phyloP scores from a whole-genome alignment of 2,329 filamentous ascomycete species.

The Venturia aucupariae region DNA sequence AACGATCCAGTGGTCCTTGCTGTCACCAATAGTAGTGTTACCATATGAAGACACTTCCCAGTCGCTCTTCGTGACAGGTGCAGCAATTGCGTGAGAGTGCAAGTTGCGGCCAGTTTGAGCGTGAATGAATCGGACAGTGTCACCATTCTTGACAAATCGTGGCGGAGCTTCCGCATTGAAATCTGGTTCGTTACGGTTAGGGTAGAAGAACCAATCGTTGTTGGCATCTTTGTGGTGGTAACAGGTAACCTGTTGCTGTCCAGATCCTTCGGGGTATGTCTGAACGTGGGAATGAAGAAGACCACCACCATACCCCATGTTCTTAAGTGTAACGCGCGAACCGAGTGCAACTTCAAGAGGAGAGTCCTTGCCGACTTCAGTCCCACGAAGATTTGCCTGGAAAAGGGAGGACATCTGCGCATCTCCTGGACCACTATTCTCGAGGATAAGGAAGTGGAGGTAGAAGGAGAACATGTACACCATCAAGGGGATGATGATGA shows the following conservation, averaged over 20 bases:
- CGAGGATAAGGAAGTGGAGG: conserved; percentile 85
- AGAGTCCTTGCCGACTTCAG: conserved; percentile 87
- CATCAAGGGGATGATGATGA: conserved; percentile 80
- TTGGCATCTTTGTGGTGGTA: conserved; percentile 99
- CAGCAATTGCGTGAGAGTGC: conserved; percentile 84
- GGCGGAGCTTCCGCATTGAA: conserved; percentile 64
- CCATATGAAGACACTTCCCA: conserved; percentile 94
- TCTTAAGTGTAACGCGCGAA: conserved; percentile 88
- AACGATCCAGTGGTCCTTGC: conserved; percentile 94
- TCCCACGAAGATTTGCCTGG: conserved; percentile 91
- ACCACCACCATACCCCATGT: conserved; percentile 98
- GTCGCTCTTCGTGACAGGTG: conserved; percentile 80
- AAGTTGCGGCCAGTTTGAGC: conserved; percentile 94
- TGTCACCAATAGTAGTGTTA: conserved; percentile 88
- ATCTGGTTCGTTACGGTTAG: conserved; percentile 68
- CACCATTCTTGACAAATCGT: conserved; percentile 66
- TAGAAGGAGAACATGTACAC: conserved; percentile 97
- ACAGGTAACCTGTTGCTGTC: conserved; percentile 94
- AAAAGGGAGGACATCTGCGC: conserved; percentile 99
- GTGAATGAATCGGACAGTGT: conserved; percentile 79
- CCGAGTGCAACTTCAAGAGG: conserved; percentile 86
- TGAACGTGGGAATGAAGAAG: conserved; percentile 94
- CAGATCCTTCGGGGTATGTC: conserved; percentile 87
- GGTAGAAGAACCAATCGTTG: conserved; percentile 99
- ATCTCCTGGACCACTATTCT: conserved; percentile 89